Evolutionary conservation across 2,329 filamentous ascomycete genomes (phyloP), one percentile per base, ranked within the genome.

Genomic region (Stachybotrys chlorohalonatus): DNA sequence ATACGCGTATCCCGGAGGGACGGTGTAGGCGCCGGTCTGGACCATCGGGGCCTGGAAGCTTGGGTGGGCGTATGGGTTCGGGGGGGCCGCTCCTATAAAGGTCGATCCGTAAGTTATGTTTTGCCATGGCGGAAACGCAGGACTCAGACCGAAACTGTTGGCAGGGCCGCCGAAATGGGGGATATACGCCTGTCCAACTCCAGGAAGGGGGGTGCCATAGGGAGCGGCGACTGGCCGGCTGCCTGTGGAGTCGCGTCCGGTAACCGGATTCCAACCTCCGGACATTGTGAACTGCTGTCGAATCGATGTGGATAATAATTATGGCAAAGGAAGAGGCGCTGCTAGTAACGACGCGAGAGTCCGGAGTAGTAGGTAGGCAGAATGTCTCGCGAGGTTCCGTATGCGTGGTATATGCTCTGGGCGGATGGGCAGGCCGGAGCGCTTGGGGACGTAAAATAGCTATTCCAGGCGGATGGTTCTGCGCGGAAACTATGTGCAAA

Each of bases 211-310:
- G 13, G 62, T 66, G 17, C 70, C 68, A 36, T 57, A 62, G 5
- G 71, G 71, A 36, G 70, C 63, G 54, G 63, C 63, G 13, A 62
- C 60, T 5, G 72, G 72, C 1, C 66, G 66, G 42, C 55, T 51
- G 17, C 65, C 65, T 11, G 63, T 59, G n/a, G 63, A 55, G 57
- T 76, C 73, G 15, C 70, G 71, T 17, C 73, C 67, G 39, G 67
- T 66, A 13, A 70, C 55, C 5, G 72, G 72, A 55, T 75, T 75
- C 70, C 70, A 73, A 45, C 71, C 70, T 47, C 67, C 66, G 51
- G 70, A 66, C 70, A 73, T 73, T 11, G 13, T 57, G 31, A n/a
- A 11, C n/a, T 42, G 36, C 24, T 24, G 24, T 24, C 24, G 24
- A 24, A 24, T 2, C 4, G 24, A 24, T 24, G 24, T 24, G 24